Base-by-base conservation (phyloP, 2,329 filamentous ascomycete species). In the Verticillium nubilum region DNA sequence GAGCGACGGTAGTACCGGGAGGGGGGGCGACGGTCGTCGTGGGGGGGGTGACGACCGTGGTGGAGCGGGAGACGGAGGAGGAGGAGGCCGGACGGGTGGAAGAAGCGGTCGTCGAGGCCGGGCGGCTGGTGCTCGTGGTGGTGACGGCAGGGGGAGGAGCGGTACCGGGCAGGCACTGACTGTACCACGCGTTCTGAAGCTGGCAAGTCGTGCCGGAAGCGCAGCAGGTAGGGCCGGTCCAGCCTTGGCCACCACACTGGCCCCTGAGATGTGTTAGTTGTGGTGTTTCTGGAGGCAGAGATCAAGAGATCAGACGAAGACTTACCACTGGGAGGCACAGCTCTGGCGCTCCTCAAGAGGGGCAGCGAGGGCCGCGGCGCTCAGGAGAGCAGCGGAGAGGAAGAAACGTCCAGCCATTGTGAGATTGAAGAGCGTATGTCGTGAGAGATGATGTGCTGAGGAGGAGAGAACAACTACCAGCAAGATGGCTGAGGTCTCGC, bases 231-330 rank as follows among this genome's bases (percentile, higher is more conserved):
- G 76, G 64, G 25, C 78, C 79, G 17, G 61, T 67, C 70, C 70
- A 81, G 58, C 69, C 72, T n/a, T 63, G 71, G n/a, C 79, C 78
- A 59, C 78, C 79, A 50, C 79, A 81, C 60, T 80, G 79, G 25
- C 63, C 59, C 65, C 69, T 72, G 26, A 1, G 3, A 53, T 4
- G 23, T 47, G 57, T 66, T 42, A 63, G 56, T 13, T 27, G 47
- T 19, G 9, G n/a, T n/a, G 4, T 12, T 9, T 23, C 7, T 9
- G n/a, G 9, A 13, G 2, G 2, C 19, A 2, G 29, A 7, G 37
- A 29, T 10, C 27, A 26, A 4, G 4, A 7, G 10, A 50, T 23
- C 54, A 58, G 17, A 3, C 35, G n/a, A n/a, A 17, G 19, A 60
- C 70, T 60, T 68, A 75, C 74, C 73, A 76, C 26, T 63, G 10